Evolutionary conservation across 2,329 filamentous ascomycete genomes (phyloP).

Genomic region (Davidsoniella eucalypti): DNA sequence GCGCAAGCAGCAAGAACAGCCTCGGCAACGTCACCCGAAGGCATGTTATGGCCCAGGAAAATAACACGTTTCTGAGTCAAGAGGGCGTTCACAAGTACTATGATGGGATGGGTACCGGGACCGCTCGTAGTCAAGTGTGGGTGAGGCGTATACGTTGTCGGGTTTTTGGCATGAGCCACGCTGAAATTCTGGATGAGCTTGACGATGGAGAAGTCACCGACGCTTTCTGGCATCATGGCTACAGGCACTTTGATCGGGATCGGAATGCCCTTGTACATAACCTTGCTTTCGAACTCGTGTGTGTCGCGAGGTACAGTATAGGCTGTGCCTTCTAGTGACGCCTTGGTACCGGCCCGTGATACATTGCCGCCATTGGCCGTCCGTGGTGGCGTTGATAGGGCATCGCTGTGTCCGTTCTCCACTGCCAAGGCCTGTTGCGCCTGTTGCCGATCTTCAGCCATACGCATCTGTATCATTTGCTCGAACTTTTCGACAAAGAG

Average conservation of each 20-base stretch:
- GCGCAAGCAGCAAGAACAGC: constrained; percentile 96
- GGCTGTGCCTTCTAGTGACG: constrained; percentile 42
- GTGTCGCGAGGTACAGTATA: constrained; percentile 82
- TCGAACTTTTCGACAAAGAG: constrained; percentile 97
- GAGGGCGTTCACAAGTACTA: constrained; percentile 85
- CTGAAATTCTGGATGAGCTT: constrained; percentile 95
- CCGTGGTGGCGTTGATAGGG: constrained; percentile 28
- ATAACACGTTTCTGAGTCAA: constrained; percentile 93
- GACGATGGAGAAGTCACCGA: constrained; percentile 93
- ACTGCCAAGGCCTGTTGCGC: constrained; percentile 14
- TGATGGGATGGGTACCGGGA: constrained; percentile 77
- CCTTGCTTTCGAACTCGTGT: constrained; percentile 90
- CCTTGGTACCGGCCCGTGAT: constrained; percentile 45
- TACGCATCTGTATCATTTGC: constrained; percentile 72
- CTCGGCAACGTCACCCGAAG: constrained; percentile 89
- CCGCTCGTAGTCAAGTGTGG: constrained; percentile 89
- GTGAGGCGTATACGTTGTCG: constrained; percentile 72
- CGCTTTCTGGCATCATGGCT: constrained; percentile 83
- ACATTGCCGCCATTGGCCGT: constrained; percentile 2
- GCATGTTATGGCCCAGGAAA: constrained; percentile 87
- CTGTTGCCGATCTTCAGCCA: constrained; percentile 44
- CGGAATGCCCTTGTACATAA: constrained; percentile 90
- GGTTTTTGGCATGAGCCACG: constrained; percentile 61
- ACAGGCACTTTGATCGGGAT: constrained; percentile 95
- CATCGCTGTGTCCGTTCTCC: constrained; percentile 19